These are phyloP conservation scores for Saccharomyces pastorianus DNA, from an alignment of 1,139 yeast species.

Conservation along the genomic window DNA sequence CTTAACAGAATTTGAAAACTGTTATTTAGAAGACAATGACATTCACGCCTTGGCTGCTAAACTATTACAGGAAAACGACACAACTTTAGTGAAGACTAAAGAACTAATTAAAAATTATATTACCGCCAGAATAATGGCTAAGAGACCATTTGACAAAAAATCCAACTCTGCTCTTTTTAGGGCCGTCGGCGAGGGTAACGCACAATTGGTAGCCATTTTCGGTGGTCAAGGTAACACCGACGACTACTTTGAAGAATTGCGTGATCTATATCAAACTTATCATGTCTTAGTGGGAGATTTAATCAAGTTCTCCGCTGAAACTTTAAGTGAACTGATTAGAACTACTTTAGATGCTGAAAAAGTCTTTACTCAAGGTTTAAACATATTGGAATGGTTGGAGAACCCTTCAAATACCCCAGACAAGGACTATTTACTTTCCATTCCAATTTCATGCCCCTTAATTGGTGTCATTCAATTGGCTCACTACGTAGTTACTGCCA, in stretches of 20 bases:
- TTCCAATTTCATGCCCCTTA: slow-evolving; percentile 92
- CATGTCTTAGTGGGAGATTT: slow-evolving; percentile 68
- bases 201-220: slow-evolving; percentile 72
- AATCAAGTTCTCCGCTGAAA: slow-evolving; percentile 58
- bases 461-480: slow-evolving; percentile 92
- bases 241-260: slow-evolving; percentile 92
- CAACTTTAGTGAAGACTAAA: slow-evolving; percentile 64
- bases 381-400: slow-evolving; percentile 78
- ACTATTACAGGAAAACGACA: slow-evolving; percentile 38
- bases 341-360: slow-evolving; percentile 73
- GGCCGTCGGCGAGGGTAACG: slow-evolving; percentile 50
- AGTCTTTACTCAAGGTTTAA: slow-evolving; percentile 89
- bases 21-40: slow-evolving; percentile 67
- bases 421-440: slow-evolving; percentile 76
- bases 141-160: slow-evolving; percentile 38
- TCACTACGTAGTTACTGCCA: slow-evolving; percentile 84
- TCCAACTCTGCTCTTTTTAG: slow-evolving; percentile 56
- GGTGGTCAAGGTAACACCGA: slow-evolving; percentile 99
- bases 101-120: slow-evolving; percentile 67
- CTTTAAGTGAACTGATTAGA: slow-evolving; percentile 60
- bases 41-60: slow-evolving; percentile 83
- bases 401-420: slow-evolving; percentile 84
- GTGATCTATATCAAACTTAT: slow-evolving; percentile 74
- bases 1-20: slow-evolving; percentile 72
- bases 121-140: slow-evolving; percentile 44